Evolutionary conservation across 78 protist species (phyloP), one percentile per base, ranked within the genome.

Genomic region (Pigoraptor vietnamica): DNA sequence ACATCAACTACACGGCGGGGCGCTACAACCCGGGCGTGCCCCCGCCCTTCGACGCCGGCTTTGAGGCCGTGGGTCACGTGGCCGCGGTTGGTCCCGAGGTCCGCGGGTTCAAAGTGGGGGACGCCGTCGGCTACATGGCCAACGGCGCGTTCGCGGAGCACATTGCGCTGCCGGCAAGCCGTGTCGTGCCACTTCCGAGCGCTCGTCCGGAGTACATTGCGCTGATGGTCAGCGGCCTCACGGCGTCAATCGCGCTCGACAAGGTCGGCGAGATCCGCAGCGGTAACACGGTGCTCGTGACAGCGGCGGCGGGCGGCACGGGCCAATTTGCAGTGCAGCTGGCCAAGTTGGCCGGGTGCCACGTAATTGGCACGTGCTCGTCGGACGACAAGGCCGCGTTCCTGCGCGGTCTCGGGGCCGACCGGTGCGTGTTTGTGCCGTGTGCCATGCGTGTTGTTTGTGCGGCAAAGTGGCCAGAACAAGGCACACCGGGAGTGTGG

Each of bases 221-320:
- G 0, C 81, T 90, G 36, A 6, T 40, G 38, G 81, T 91, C 36
- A 55, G 89, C 40, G 93, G 95, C 56, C 83, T 89, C 81, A 94
- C 95, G 32, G 95, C 95, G 29, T 81, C 93, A 24, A 81, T 94
- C 40, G 93, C 94, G 24, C 93, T 94, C 39, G 93, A 87, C 37
- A 2, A 91, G 19, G 10, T 10, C 40, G 89, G 89, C 33, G 89
- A 87, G 55, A 35, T 87, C 36, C 87, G 93, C 38, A 21, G n/a
- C 10, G 89, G 87, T 24, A 87, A 95, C 32, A 87, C 91, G 21
- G 94, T 93, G 40, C 86, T 96, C 29, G 94, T 96, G 39, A 96
- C 95, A 40, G 98, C 98, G 0, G 98, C 96, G 39, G 98, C 98
- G 0, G 98, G 98, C 24, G 98, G 98, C 90, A 38, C 93, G 0